A percentile compares a stretch with the other conserved stretches of the same genome.
Evolutionary conservation across 768 basidiomycete genomes (phyloP).

Genomic region (Termitomyces sp.): DNA sequence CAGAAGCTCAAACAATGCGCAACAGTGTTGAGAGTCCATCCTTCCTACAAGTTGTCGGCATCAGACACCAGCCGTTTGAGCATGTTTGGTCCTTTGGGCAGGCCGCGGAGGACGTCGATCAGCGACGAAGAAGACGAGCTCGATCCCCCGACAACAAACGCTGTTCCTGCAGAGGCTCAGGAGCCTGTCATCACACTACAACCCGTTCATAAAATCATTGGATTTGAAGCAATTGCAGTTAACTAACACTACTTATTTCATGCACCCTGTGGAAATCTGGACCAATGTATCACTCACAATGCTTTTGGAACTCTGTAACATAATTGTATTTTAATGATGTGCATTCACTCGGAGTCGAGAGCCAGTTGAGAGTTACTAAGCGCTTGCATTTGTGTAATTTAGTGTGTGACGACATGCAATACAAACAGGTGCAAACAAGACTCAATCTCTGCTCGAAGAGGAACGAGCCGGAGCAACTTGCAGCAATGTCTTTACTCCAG

Average conservation of each 20-base stretch:
- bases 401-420: background rate
- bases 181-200: slow-evolving; percentile 55
- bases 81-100: slow-evolving; percentile 55
- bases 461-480: slow-evolving; percentile 6
- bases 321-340: background rate
- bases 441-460: background rate
- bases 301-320: slow-evolving; percentile 2
- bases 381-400: too few species aligned
- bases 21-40: slow-evolving; percentile 44
- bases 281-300: background rate
- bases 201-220: slow-evolving; percentile 57
- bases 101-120: slow-evolving; percentile 48
- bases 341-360: too few species aligned
- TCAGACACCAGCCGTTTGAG: slow-evolving; percentile 50
- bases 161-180: slow-evolving; percentile 26
- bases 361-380: too few species aligned
- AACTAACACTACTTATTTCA: background rate
- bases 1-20: slow-evolving; percentile 51
- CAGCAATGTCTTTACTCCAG: slow-evolving; percentile 56
- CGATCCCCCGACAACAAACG: slow-evolving; percentile 39
- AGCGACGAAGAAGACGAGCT: slow-evolving; percentile 59
- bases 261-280: background rate
- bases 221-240: slow-evolving; percentile 37
- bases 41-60: slow-evolving; percentile 37
- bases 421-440: slow-evolving; percentile 9